Conservation (phyloP, 768 basidiomycete genomes). For the Trichaptum fuscoviolaceum region DNA sequence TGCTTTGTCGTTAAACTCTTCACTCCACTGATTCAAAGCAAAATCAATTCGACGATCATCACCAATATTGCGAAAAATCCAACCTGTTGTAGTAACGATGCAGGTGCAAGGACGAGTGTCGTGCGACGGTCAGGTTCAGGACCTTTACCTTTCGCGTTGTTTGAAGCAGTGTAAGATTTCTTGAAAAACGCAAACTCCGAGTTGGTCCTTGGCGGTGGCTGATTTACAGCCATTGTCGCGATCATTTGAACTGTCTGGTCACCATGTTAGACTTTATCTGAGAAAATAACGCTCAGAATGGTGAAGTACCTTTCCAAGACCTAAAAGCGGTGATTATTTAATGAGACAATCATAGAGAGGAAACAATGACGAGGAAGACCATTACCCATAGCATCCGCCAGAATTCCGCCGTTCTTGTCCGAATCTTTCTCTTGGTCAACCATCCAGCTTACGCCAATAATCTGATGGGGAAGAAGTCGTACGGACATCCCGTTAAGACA, state of each 20-base stretch:
- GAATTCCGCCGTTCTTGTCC: slow-evolving; percentile 53
- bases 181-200: background rate
- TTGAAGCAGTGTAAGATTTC: background rate
- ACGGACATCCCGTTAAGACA: slow-evolving; percentile 66
- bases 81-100: slow-evolving; percentile 69
- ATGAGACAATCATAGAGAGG: slow-evolving; percentile 16
- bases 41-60: background rate
- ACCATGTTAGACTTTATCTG: background rate
- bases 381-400: slow-evolving; percentile 38
- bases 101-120: slow-evolving; percentile 72
- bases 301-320: slow-evolving; percentile 36
- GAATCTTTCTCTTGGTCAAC: slow-evolving; percentile 48
- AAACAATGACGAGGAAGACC: slow-evolving; percentile 3
- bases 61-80: slow-evolving; percentile 6
- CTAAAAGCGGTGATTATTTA: slow-evolving; percentile 55
- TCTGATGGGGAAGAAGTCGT: slow-evolving; percentile 66
- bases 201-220: slow-evolving; percentile 14
- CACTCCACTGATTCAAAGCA: slow-evolving; percentile 50
- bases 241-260: slow-evolving; percentile 75
- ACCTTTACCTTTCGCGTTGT: slow-evolving; percentile 3
- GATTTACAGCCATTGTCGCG: slow-evolving; percentile 70
- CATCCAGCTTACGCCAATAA: slow-evolving; percentile 82
- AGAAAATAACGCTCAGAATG: background rate
- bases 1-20: slow-evolving; percentile 65
- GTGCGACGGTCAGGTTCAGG: slow-evolving; percentile 33